Percentiles rank a stretch among this genome's conserved stretches.
phyloP scores from a whole-genome alignment of 1,284 basidiomycete genomes.

The Crocinoboletus sp. region DNA sequence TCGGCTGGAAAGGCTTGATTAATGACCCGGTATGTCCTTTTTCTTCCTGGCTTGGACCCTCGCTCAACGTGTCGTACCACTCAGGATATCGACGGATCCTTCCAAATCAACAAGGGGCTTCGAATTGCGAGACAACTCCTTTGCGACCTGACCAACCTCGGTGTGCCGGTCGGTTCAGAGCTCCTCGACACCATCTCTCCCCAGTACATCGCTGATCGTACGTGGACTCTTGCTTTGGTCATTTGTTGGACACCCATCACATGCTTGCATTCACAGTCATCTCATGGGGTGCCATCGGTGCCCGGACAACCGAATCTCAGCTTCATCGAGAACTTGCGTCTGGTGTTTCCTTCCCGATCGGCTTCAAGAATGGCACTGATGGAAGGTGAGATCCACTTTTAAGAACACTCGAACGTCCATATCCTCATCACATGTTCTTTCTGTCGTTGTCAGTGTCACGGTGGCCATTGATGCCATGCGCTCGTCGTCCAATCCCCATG shows the following conservation, averaged over 20 bases:
- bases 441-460: slow-evolving; percentile 52
- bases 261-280: slow-evolving; percentile 45
- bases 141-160: slow-evolving; percentile 83
- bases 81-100: slow-evolving; percentile 83
- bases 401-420: background rate
- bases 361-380: slow-evolving; percentile 99
- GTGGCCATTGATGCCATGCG: slow-evolving; percentile 97
- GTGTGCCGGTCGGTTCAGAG: slow-evolving; percentile 93
- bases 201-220: slow-evolving; percentile 72
- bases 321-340: slow-evolving; percentile 90
- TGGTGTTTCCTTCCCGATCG: slow-evolving; percentile 87
- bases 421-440: slow-evolving; percentile 11
- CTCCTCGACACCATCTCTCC: slow-evolving; percentile 94
- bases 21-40: slow-evolving; percentile 60
- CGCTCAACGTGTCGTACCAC: background rate
- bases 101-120: slow-evolving; percentile 97
- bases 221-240: slow-evolving; percentile 18
- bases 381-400: slow-evolving; percentile 58
- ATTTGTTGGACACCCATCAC: background rate
- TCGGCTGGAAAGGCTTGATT: slow-evolving; percentile 87
- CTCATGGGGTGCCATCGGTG: slow-evolving; percentile 98
- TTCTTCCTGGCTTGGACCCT: background rate
- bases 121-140: slow-evolving; percentile 85
- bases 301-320: slow-evolving; percentile 93
- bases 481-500: slow-evolving; percentile 87